These are phyloP conservation scores for Tuber umbilicatum DNA, from an alignment of 495 filamentous ascomycete genomes.

Conservation along the genomic window DNA sequence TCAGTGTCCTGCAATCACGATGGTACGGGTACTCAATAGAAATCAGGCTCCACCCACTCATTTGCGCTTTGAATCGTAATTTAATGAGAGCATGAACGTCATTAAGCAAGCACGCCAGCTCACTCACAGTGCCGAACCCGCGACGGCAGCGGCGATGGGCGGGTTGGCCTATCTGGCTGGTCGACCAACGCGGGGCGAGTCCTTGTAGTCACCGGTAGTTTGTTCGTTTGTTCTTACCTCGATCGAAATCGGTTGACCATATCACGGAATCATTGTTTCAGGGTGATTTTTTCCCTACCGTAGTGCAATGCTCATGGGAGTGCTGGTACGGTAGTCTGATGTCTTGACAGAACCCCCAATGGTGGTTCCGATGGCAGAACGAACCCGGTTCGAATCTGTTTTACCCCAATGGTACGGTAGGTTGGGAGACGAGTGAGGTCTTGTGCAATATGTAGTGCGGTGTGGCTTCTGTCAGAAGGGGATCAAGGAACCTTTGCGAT, in stretches of 20 bases:
- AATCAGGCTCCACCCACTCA: slow-evolving; percentile 25
- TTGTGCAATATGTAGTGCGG: not conserved
- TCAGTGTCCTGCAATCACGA: slow-evolving; percentile 4
- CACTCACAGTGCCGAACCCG: not conserved
- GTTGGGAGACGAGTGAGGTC: not conserved
- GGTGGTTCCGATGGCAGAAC: not conserved
- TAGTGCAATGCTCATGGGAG: not conserved
- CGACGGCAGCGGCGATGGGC: not conserved
- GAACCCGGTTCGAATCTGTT: not conserved
- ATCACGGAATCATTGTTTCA: not conserved
- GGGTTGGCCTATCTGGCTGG: not conserved
- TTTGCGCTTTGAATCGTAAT: slow-evolving; percentile 6
- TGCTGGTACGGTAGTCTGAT: not conserved
- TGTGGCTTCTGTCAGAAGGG: not conserved
- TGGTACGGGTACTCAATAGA: slow-evolving; percentile 10
- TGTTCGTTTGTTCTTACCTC: not conserved
- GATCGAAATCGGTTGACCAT: not conserved
- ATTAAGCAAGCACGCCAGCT: slow-evolving; percentile 13
- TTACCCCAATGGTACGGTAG: not conserved
- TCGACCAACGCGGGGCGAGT: not conserved
- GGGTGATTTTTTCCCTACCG: not conserved
- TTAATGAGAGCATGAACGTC: not conserved
- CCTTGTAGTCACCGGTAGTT: not conserved
- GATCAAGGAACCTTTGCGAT: not conserved
- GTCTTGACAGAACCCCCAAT: not conserved